phyloP scores from a whole-genome alignment of 2,329 filamentous ascomycete genomes.

The Arthrinium phaeospermum region DNA sequence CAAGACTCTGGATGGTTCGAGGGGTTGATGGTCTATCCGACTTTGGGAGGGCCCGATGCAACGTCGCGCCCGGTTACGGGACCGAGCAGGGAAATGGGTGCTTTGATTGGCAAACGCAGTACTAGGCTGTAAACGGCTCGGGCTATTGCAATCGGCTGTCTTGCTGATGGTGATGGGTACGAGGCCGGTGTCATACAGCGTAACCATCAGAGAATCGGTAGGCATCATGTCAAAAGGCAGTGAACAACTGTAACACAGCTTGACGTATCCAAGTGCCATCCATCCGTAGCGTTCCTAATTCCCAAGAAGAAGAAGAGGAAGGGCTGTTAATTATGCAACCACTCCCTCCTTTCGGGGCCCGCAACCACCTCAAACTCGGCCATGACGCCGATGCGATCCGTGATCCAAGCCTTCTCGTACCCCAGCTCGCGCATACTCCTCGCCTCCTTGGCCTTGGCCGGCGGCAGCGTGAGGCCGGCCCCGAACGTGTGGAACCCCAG shows the following conservation, averaged over 20 bases:
- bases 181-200: neutral
- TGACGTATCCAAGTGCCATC: too few relatives aligned
- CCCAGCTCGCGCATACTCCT: constrained; percentile 24
- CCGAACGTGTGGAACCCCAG: constrained; percentile 51
- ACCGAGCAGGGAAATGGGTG: neutral
- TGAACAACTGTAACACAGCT: too few relatives aligned
- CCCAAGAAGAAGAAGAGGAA: too few relatives aligned
- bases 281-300: too few relatives aligned
- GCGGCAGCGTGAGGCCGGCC: constrained; percentile 46
- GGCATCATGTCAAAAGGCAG: too few relatives aligned
- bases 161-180: neutral
- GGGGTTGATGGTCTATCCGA: neutral
- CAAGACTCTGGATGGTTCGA: neutral
- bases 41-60: neutral
- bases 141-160: too few relatives aligned
- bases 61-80: neutral
- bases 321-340: too few relatives aligned
- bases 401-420: constrained; percentile 52
- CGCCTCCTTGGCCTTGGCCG: constrained; percentile 25
- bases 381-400: constrained; percentile 54
- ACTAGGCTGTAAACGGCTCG: neutral
- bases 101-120: too few relatives aligned
- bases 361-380: constrained; percentile 32
- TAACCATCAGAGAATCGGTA: constrained; percentile 27
- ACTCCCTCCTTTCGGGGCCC: too few relatives aligned